A percentile compares a stretch with the other conserved stretches of the same genome.
These are phyloP conservation scores for Raffaelea deltoideospora DNA, from an alignment of 2,329 filamentous ascomycete species.

Conservation along the genomic window DNA sequence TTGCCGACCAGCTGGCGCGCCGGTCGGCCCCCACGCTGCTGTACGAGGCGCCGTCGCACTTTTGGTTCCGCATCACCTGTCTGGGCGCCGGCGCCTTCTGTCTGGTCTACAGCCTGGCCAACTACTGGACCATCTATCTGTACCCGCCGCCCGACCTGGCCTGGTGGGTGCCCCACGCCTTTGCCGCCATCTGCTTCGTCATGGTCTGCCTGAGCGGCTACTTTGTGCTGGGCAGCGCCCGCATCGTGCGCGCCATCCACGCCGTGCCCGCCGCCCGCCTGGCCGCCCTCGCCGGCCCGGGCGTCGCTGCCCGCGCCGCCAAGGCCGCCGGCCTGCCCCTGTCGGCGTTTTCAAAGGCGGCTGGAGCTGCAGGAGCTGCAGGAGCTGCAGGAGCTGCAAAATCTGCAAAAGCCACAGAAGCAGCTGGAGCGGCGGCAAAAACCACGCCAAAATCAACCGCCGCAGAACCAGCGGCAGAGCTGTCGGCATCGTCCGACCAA, in stretches of 20 bases:
- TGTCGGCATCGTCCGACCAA: background rate
- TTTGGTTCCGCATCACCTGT: slow-evolving; percentile 44
- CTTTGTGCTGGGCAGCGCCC: slow-evolving; percentile 40
- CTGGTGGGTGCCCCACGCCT: slow-evolving; percentile 41
- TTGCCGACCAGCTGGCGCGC: slow-evolving; percentile 38
- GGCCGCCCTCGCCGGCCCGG: slow-evolving; percentile 3
- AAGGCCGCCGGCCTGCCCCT: slow-evolving; percentile 6
- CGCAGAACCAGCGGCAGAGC: background rate
- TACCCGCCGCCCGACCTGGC: slow-evolving; percentile 34
- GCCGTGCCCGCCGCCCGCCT: slow-evolving; percentile 28
- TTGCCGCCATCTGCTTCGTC: slow-evolving; percentile 40
- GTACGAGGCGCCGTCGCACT: slow-evolving; percentile 51
- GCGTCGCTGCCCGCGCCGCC: slow-evolving; percentile 6
- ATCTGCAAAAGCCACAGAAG: background rate
- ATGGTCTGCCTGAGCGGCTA: slow-evolving; percentile 46
- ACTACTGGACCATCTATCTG: slow-evolving; percentile 32
- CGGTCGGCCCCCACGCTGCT: slow-evolving; percentile 41
- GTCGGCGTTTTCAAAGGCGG: too few species aligned
- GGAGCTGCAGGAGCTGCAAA: too few species aligned
- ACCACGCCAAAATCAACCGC: background rate
- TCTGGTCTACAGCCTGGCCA: slow-evolving; percentile 32
- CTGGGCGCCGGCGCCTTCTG: slow-evolving; percentile 40
- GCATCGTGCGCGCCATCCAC: slow-evolving; percentile 42
- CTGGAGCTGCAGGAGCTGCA: too few species aligned
- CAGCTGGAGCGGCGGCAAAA: background rate